Conservation (phyloP, 2,329 filamentous ascomycete genomes). For the Aureobasidium subglaciale region DNA sequence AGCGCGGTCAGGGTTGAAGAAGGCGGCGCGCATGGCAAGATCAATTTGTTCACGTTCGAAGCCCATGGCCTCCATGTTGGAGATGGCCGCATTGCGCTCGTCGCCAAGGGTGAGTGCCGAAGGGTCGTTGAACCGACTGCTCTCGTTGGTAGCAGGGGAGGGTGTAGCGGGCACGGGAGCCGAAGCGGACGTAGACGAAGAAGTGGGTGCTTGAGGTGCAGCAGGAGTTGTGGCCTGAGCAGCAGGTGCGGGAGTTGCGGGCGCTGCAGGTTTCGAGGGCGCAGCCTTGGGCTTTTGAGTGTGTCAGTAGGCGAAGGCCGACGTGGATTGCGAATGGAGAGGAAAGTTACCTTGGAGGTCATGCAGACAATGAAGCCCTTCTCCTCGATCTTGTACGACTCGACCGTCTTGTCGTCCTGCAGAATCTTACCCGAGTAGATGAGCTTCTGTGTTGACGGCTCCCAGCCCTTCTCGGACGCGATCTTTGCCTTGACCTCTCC, state of each 20-base stretch:
- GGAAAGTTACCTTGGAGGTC: constrained; percentile 73
- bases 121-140: constrained; percentile 56
- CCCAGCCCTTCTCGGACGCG: constrained; percentile 86
- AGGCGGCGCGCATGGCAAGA: constrained; percentile 89
- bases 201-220: constrained; percentile 56
- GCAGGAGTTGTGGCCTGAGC: constrained; percentile 43
- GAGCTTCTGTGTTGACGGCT: constrained; percentile 81
- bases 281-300: constrained; percentile 60
- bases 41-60: constrained; percentile 86
- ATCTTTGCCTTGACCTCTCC: constrained; percentile 90
- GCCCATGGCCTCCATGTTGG: constrained; percentile 96
- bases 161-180: constrained; percentile 45
- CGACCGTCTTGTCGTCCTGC: constrained; percentile 94
- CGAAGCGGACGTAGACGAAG: constrained; percentile 41
- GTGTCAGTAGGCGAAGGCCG: constrained; percentile 21
- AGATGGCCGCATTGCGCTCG: constrained; percentile 72
- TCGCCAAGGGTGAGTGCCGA: constrained; percentile 81
- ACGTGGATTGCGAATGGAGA: neutral
- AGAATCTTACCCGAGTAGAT: constrained; percentile 99
- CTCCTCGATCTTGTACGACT: constrained; percentile 97
- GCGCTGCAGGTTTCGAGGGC: constrained; percentile 43
- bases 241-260: constrained; percentile 49
- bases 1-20: constrained; percentile 92
- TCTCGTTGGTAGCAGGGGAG: constrained; percentile 40
- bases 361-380: constrained; percentile 99